Evolutionary conservation across 352 stramenopile genomes (phyloP), one percentile per base, ranked within the genome.

Genomic region (Phytophthora quininea): DNA sequence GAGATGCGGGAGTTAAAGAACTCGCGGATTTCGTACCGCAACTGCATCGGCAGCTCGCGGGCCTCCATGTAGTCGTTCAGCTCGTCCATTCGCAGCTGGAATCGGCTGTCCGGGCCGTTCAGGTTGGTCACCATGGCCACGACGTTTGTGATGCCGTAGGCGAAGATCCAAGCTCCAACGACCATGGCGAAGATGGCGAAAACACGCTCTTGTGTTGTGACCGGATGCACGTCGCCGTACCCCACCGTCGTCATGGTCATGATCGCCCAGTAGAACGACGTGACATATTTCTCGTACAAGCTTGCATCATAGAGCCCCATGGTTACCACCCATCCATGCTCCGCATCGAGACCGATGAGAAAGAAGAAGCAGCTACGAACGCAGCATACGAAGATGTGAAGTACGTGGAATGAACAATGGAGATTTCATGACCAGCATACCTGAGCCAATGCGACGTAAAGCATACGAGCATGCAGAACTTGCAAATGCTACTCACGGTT

Each of bases 11-110:
- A 80, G 58, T 93, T 93, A 59, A 85, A 93, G 67, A 93, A 93
- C 71, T 93, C 86, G 38, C 86, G 83, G 56, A 93, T 93, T 55
- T 93, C 83, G 60, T 89, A 87, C 3, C 83, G 83, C 30, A 93
- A 60, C 38, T 87, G 79, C 75, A 89, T 80, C 0, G 86, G 86
- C 33, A 93, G 54, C 64, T 93, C 84, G 0, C 86, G 76, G 5
- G 80, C 83, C 51, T 89, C 76, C 86, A 93, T 93, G 74, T 93
- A 93, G 54, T 90, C 80, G 62, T 93, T 93, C 1, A 93, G 67
- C 40, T 88, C 82, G 54, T 93, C 86, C 86, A 93, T 93, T 15
- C 77, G 77, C 1, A 89, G 79, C 56, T 91, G 80, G 40, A 91
- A 93, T 3, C 74, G 58, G 46, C 72, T 88, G 57, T 88, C 78